These are phyloP conservation scores for Aaosphaeria pasadenensis DNA, from an alignment of 2,329 filamentous ascomycete genomes.

Conservation along the genomic window DNA sequence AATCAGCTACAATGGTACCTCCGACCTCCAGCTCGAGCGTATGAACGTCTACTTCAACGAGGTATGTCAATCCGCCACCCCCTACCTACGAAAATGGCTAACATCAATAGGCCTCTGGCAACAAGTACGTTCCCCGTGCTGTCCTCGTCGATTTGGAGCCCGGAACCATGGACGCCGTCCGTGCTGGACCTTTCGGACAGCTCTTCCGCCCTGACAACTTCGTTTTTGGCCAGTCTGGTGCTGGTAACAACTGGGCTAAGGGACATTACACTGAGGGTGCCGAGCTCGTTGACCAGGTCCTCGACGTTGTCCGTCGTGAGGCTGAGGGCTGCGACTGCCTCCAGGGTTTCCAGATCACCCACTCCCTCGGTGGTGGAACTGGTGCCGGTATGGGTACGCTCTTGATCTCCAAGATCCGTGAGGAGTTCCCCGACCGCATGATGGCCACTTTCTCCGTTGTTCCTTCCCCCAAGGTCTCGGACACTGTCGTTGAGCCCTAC, in stretches of 20 bases:
- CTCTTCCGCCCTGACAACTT: slow-evolving; percentile 99
- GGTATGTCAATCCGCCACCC: slow-evolving; percentile 47
- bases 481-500: slow-evolving; percentile 99
- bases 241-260: slow-evolving; percentile 99
- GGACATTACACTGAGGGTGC: slow-evolving; percentile 99
- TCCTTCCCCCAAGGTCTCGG: slow-evolving; percentile 98
- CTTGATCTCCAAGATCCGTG: slow-evolving; percentile 99
- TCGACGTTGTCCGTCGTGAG: slow-evolving; percentile 98
- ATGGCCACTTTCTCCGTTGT: slow-evolving; percentile 99
- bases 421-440: slow-evolving; percentile 99
- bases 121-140: slow-evolving; percentile 99
- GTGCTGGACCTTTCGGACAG: slow-evolving; percentile 95
- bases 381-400: slow-evolving; percentile 99
- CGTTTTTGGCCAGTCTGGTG: slow-evolving; percentile 98
- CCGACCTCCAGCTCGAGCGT: slow-evolving; percentile 98
- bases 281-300: slow-evolving; percentile 95
- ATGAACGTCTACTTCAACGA: slow-evolving; percentile 99
- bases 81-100: slow-evolving; percentile 16
- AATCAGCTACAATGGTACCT: slow-evolving; percentile 88
- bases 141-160: slow-evolving; percentile 99
- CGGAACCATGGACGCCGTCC: slow-evolving; percentile 99
- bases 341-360: slow-evolving; percentile 99
- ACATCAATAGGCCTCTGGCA: slow-evolving; percentile 71
- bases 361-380: slow-evolving; percentile 99
- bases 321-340: slow-evolving; percentile 99